Base-by-base conservation (phyloP, 2,329 filamentous ascomycete species). In the Tympanopsis confertula region DNA sequence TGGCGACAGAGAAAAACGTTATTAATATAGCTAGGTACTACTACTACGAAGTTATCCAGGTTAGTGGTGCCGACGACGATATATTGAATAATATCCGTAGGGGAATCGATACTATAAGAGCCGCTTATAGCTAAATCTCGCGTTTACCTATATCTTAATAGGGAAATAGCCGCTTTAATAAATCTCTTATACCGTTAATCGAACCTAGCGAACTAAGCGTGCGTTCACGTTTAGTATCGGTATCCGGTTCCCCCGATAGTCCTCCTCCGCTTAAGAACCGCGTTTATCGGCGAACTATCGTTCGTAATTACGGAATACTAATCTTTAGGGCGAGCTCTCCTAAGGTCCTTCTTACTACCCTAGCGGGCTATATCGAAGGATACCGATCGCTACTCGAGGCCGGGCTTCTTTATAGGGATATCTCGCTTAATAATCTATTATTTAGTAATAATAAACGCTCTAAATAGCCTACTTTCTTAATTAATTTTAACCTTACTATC, bases 391-490 rank as follows among this genome's bases (percentile, higher is more conserved):
- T 48, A 18, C 44, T 41, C 35, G 36, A 50, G n/a, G 46, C 51
- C 18, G 51, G 53, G 28, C 42, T 63, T 29, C 49, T 63, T 32
- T 51, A 63, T 38, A 35, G 54, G 30, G 56, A 65, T 41, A 57
- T 63, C 15, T 62, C 54, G 4, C 44, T 46, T 20, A 46, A 50
- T 30, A 62, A 62, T 38, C 47, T 62, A 7, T 53, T 63, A 41
- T 45, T 63, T 4, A 59, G 62, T 40, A 49, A 61, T 28, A 49
- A 59, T 5, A 38, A 48, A 28, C n/a, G n/a, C n/a, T n/a, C n/a
- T n/a, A n/a, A n/a, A n/a, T 61, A 49, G 57, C 47, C 35, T 35
- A 41, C 50, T 1, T 67, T 66, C 35, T 45, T 65, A 19, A 64
- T 68, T 37, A 57, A 66, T 41, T 56, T 69, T 35, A 55, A 60